Percentiles rank a stretch among this genome's conserved stretches.
These are phyloP conservation scores for Lepiota venenata DNA, from an alignment of 768 basidiomycete genomes.

Conservation along the genomic window DNA sequence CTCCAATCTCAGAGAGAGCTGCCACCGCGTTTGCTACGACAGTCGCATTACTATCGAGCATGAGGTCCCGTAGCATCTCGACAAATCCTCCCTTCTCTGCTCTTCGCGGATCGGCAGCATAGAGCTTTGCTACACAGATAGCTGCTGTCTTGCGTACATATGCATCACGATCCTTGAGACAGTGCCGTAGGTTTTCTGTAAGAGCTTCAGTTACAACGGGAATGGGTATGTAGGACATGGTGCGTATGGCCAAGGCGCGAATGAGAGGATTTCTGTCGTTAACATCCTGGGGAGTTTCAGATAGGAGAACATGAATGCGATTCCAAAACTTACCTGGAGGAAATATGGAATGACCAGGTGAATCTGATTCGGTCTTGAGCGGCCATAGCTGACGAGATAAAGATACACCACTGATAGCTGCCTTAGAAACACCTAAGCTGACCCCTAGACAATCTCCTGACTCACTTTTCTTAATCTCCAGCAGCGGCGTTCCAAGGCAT, in stretches of 20 bases:
- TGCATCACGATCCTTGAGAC: conserved; percentile 90
- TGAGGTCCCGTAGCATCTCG: conserved; percentile 83
- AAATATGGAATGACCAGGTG: conserved; percentile 89
- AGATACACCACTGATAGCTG: conserved; percentile 85
- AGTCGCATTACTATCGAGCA: conserved; percentile 93
- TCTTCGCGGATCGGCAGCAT: conserved; percentile 80
- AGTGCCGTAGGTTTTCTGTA: conserved; percentile 87
- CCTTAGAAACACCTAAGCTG: conserved; percentile 13
- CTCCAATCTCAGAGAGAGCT: conserved; percentile 94
- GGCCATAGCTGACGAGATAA: conserved; percentile 95
- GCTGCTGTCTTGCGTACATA: conserved; percentile 99
- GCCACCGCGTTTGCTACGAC: conserved; percentile 98
- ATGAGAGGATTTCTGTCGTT: conserved; percentile 96
- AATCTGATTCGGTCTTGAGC: conserved; percentile 91
- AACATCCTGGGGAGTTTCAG: conserved; percentile 66
- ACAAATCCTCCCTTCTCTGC: conserved; percentile 92
- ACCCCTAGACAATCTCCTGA: background rate
- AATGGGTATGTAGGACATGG: conserved; percentile 98
- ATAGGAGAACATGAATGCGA: conserved; percentile 2
- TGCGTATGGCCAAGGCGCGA: conserved; percentile 94
- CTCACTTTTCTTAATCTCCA: conserved; percentile 99
- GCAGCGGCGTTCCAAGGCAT: conserved; percentile 89
- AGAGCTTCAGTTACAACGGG: conserved; percentile 84
- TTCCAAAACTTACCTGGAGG: conserved; percentile 57
- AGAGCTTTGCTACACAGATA: conserved; percentile 95